Evolutionary conservation across 345 rosid species (phyloP), one percentile per base, ranked within the genome.

Genomic region (Populus nigra): DNA sequence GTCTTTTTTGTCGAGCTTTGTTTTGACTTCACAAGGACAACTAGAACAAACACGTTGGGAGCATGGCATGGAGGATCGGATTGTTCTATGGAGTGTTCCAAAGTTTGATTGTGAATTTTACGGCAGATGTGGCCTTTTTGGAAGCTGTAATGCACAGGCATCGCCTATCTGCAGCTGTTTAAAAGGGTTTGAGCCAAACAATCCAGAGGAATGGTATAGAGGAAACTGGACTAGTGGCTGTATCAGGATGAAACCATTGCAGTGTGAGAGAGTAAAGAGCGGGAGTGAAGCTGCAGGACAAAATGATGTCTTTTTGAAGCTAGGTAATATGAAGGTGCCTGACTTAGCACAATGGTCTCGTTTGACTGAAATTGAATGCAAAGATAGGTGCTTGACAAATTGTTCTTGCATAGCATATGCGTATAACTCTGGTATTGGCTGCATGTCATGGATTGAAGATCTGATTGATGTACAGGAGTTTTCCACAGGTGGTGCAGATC

Each of bases 201-300:
- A 77, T 22, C 4, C 2, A 20, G 78, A 74, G 35, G 90, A 86
- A 70, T 90, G 92, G 93, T 65, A 7, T 0, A 47, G 3, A 18
- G 72, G 88, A 43, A 85, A 83, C 11, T 90, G 89, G 91, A 83
- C 27, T 7, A 62, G 79, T 62, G 94, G 94, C 4, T 89, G 96
- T 65, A 77, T 70, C 7, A 88, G 90, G 71, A 81, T 17, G 68
- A 81, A 22, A n/a, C 38, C 49, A 10, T 36, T 89, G 78, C 73
- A 57, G 65, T 92, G 92, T 17, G 50, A 49, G 38, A 76, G 35
- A 77, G 63, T 65, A 36, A 20, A 53, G n/a, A 55, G 29, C 61
- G 29, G n/a, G 78, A 77, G 7, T 47, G 83, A 76, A 33, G 79
- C 65, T 2, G 75, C 68, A 5, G 84, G 83, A 7, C 74, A 78